Evolutionary conservation across 805 yeast genomes (phyloP), one percentile per base, ranked within the genome.

Genomic region (Pichia cephalocereana): DNA sequence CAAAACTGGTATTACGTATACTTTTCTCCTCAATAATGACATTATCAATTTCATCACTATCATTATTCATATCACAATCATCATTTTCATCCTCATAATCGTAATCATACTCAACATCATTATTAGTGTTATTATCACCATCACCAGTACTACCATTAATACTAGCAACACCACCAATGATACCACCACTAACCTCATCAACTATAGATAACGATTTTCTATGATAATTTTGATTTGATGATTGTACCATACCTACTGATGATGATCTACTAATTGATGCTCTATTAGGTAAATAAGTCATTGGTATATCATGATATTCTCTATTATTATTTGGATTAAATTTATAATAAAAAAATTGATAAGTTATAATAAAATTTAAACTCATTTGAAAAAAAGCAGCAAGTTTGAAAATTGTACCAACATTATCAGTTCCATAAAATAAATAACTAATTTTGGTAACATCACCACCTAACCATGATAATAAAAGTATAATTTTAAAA

Each of bases 381-480:
- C 75, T 59, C 81, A 85, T 84, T 67, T 87, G 96, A 62, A 86
- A 83, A 40, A 82, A 64, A 0, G 86, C 93, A 48, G 88, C 88
- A 43, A 77, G 59, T 9, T 84, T 71, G 61, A 86, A 86, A 8
- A 85, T 69, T 8, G 67, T 55, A 2, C 89, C 81, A 30, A 86
- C 76, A 54, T 85, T 75, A 46, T 75, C 75, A 1, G 93, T 84
- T 15, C 95, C 95, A 63, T 74, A 85, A n/a, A 85, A 57, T 46
- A 86, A 68, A 58, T 86, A 86, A 46, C 82, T 70, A 26, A 87
- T 76, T 62, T 90, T 90, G 38, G 87, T 75, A 39, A 83, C 69
- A 66, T 89, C 97, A 49, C 96, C 96, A 51, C 91, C 82, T 6
- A 89, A 69, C 97, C 97, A 89, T 58, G 90, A 82, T 18, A 88